These are phyloP conservation scores for Blastobotrys peoriensis DNA, from an alignment of 805 yeast species.

Conservation along the genomic window DNA sequence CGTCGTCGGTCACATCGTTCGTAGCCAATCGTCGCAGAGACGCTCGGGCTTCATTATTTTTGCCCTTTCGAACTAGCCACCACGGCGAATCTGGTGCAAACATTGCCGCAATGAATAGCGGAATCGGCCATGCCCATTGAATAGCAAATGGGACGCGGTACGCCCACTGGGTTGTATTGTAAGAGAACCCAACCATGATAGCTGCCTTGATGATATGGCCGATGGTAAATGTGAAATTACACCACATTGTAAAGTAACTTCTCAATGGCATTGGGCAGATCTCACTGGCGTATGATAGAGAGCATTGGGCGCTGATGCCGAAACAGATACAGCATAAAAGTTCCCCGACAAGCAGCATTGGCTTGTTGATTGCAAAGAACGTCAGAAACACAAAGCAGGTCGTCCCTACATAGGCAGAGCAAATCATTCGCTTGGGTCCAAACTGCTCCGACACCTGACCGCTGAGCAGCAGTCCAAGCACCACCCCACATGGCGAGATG, in stretches of 20 bases:
- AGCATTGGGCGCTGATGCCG: constrained; percentile 48
- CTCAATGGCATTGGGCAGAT: constrained; percentile 48
- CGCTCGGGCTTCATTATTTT: constrained; percentile 36
- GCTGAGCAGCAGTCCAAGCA: constrained; percentile 41
- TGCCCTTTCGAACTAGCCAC: constrained; percentile 43
- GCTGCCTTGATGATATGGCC: constrained; percentile 55
- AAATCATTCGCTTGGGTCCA: constrained; percentile 42
- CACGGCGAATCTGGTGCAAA: constrained; percentile 53
- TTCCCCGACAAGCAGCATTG: constrained; percentile 34
- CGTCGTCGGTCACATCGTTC: constrained; percentile 21
- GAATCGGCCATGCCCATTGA: constrained; percentile 56
- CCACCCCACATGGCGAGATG: constrained; percentile 32
- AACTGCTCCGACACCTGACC: constrained; percentile 40
- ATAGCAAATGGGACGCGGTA: constrained; percentile 51
- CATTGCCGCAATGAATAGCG: constrained; percentile 35
- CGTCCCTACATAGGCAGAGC: constrained; percentile 31
- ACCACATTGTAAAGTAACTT: constrained; percentile 43
- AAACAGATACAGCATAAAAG: constrained; percentile 38
- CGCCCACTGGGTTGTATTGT: constrained; percentile 30
- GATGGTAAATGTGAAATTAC: constrained; percentile 48
- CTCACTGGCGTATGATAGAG: constrained; percentile 50
- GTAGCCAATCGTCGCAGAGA: constrained; percentile 31
- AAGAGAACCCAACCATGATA: constrained; percentile 36
- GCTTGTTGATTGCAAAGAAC: constrained; percentile 39
- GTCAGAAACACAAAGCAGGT: constrained; percentile 39